Evolutionary conservation across 2,329 filamentous ascomycete species (phyloP).

Genomic region (Fusarium paranaense): DNA sequence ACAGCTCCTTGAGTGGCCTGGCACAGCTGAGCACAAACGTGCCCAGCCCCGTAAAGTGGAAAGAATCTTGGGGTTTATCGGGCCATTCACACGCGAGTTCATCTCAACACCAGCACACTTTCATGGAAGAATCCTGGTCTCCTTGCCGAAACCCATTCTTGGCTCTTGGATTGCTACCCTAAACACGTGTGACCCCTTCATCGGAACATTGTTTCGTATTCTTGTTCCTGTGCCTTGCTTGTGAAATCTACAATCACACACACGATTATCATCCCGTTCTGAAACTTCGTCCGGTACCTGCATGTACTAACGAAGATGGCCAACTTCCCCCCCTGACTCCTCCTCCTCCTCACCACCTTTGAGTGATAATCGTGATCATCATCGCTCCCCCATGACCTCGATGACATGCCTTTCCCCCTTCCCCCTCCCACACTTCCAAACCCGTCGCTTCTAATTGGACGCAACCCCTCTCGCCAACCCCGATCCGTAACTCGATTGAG

Average conservation of each 20-base stretch:
- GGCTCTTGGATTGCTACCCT: constrained; percentile 24
- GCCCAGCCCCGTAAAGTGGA: constrained; percentile 14
- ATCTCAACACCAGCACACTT: constrained; percentile 16
- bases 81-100: constrained; percentile 28
- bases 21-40: constrained; percentile 2
- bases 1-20: not conserved
- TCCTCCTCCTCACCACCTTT: constrained; percentile 9
- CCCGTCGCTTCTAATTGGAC: constrained; percentile 5
- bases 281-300: constrained; percentile 19
- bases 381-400: constrained; percentile 18
- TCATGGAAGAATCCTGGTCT: not conserved
- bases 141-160: not conserved
- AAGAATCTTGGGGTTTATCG: constrained; percentile 17
- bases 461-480: constrained; percentile 14
- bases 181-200: constrained; percentile 8
- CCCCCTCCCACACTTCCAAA: not conserved
- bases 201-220: constrained; percentile 16
- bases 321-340: not conserved
- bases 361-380: constrained; percentile 28
- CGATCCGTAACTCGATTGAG: not conserved
- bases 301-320: constrained; percentile 16
- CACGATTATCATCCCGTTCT: not conserved
- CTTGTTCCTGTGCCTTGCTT: constrained; percentile 27
- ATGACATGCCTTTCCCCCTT: constrained; percentile 12
- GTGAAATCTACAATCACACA: constrained; percentile 3